These are phyloP conservation scores for Candida arabinofermentans DNA, from an alignment of 805 yeast species.

Conservation along the genomic window DNA sequence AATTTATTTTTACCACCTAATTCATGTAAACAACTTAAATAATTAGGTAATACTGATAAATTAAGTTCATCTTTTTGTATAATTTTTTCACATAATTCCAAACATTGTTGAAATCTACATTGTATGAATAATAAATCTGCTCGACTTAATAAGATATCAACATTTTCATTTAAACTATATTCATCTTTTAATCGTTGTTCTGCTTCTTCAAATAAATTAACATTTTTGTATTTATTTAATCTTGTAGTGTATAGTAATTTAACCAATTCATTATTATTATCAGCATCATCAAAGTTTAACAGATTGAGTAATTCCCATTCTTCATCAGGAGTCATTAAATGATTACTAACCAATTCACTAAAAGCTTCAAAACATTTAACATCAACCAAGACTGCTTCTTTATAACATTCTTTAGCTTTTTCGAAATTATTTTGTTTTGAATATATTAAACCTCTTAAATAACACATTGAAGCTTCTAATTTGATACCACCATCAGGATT, in stretches of 20 bases:
- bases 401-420: slow-evolving; percentile 78
- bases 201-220: slow-evolving; percentile 57
- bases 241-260: slow-evolving; percentile 70
- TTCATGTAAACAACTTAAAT: slow-evolving; percentile 81
- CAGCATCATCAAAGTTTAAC: slow-evolving; percentile 67
- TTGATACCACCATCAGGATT: slow-evolving; percentile 80
- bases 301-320: slow-evolving; percentile 75
- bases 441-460: slow-evolving; percentile 76
- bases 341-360: slow-evolving; percentile 67
- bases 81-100: slow-evolving; percentile 64
- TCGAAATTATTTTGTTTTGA: slow-evolving; percentile 81
- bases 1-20: slow-evolving; percentile 77
- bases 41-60: slow-evolving; percentile 67
- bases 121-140: slow-evolving; percentile 71
- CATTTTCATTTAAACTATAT: slow-evolving; percentile 63
- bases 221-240: slow-evolving; percentile 67
- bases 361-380: slow-evolving; percentile 93
- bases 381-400: slow-evolving; percentile 83
- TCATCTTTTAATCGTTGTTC: slow-evolving; percentile 64
- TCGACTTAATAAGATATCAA: slow-evolving; percentile 62
- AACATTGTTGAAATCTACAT: slow-evolving; percentile 75
- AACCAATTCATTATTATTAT: slow-evolving; percentile 78
- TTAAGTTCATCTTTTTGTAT: slow-evolving; percentile 64
- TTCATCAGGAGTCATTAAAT: slow-evolving; percentile 75
- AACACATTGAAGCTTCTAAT: slow-evolving; percentile 83